phyloP scores from a whole-genome alignment of 805 yeast genomes.

The Kodamaea neixiangensis region DNA sequence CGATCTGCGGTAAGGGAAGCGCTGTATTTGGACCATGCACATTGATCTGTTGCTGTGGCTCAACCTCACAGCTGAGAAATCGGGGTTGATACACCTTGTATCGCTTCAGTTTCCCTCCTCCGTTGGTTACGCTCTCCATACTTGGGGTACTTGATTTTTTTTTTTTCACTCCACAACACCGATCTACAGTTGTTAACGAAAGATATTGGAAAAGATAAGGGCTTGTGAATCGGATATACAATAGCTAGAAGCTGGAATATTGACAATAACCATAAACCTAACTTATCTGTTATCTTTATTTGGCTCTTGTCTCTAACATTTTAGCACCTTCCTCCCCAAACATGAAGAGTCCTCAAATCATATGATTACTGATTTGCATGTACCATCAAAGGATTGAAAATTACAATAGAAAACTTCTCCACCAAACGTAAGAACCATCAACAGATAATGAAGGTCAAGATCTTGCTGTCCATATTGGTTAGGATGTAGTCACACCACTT shows the following conservation, averaged over 20 bases:
- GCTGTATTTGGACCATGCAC: background rate
- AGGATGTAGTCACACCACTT: background rate
- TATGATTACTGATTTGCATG: background rate
- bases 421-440: too few relatives aligned
- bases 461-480: background rate
- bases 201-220: background rate
- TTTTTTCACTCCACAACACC: background rate
- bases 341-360: background rate
- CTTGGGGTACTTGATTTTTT: conserved; percentile 7
- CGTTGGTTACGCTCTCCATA: background rate
- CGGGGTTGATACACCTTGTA: conserved; percentile 6
- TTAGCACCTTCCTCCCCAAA: too few relatives aligned
- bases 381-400: background rate
- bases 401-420: background rate
- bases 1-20: conserved; percentile 26
- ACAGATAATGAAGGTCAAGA: background rate
- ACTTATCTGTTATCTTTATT: background rate
- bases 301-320: background rate
- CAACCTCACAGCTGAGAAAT: background rate
- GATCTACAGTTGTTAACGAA: background rate
- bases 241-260: background rate
- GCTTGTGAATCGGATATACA: background rate
- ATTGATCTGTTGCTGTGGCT: background rate
- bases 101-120: conserved; percentile 5
- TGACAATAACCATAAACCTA: too few relatives aligned